Conservation (phyloP, 1,139 yeast genomes). For the Entelexis sorbosivorans region DNA sequence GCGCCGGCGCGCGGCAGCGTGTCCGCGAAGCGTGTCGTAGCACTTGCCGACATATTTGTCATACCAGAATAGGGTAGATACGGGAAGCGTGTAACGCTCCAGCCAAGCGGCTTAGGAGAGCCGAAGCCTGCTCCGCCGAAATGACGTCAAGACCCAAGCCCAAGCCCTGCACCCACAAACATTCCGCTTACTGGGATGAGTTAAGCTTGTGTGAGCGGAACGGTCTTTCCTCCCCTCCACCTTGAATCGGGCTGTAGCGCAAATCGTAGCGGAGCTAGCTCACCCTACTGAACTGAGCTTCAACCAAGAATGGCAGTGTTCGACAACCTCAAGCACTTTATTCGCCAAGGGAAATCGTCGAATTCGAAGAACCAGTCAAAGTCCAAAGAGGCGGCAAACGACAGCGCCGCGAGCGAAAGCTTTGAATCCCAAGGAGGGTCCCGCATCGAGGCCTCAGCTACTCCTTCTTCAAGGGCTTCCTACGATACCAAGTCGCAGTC, state of each 20-base stretch:
- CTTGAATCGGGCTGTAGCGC: neutral
- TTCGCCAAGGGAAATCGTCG: conserved; percentile 77
- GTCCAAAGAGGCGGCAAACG: neutral
- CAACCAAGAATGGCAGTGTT: conserved; percentile 23
- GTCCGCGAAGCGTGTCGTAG: neutral
- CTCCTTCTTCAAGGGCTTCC: neutral
- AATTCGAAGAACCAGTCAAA: conserved; percentile 20
- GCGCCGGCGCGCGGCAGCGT: neutral
- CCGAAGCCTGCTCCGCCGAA: neutral
- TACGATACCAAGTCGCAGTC: neutral
- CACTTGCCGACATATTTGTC: neutral
- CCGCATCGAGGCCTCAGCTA: neutral
- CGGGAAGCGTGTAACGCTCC: neutral
- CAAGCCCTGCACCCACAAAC: conserved; percentile 4
- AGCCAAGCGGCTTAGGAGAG: conserved; percentile 2
- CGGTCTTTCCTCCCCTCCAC: conserved; percentile 1
- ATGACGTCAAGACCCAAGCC: conserved; percentile 1
- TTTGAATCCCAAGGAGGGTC: neutral
- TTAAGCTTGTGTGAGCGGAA: conserved; percentile 1
- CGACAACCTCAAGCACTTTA: conserved; percentile 62
- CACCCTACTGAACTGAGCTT: neutral
- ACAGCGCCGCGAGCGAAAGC: neutral
- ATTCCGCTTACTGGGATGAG: conserved; percentile 4
- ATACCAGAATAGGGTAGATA: neutral
- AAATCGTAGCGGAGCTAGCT: neutral